These are phyloP conservation scores for Suillus hirtellus DNA, from an alignment of 768 basidiomycete species.

Conservation along the genomic window DNA sequence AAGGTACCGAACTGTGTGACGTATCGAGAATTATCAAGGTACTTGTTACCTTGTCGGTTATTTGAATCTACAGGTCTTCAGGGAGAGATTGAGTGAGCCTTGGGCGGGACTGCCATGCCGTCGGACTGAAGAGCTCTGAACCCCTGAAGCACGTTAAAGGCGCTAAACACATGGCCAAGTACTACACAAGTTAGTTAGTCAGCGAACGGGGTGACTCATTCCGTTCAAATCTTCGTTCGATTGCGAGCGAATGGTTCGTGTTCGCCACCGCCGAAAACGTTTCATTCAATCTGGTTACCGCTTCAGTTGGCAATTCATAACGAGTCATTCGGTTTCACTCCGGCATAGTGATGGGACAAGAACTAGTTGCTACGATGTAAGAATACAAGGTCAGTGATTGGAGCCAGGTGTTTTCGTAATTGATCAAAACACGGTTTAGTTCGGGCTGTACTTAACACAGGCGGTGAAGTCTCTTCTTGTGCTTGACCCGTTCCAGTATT, in stretches of 20 bases:
- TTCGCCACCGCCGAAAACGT: background rate
- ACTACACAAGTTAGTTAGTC: background rate
- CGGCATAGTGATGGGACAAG: background rate
- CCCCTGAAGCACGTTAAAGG: background rate
- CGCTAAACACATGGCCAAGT: no score
- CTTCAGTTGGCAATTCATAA: background rate
- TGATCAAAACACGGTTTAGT: background rate
- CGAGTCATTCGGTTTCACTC: background rate
- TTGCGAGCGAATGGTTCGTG: background rate
- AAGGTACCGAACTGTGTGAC: background rate
- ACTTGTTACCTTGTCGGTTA: background rate
- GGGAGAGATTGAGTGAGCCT: background rate
- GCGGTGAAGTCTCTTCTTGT: conserved; percentile 16
- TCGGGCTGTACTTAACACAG: conserved; percentile 5
- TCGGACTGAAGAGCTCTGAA: background rate
- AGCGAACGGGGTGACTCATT: background rate
- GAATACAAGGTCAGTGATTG: conserved; percentile 6
- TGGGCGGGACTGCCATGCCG: conserved; percentile 1
- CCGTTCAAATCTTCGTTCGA: no score
- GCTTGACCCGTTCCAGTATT: conserved; percentile 7
- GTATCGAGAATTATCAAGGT: background rate
- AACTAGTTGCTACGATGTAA: background rate
- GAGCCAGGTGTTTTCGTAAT: background rate
- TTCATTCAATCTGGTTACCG: background rate
- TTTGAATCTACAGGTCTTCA: background rate